These are phyloP conservation scores for Fraxinus velutina DNA, from an alignment of 305 asterid species.

Conservation along the genomic window DNA sequence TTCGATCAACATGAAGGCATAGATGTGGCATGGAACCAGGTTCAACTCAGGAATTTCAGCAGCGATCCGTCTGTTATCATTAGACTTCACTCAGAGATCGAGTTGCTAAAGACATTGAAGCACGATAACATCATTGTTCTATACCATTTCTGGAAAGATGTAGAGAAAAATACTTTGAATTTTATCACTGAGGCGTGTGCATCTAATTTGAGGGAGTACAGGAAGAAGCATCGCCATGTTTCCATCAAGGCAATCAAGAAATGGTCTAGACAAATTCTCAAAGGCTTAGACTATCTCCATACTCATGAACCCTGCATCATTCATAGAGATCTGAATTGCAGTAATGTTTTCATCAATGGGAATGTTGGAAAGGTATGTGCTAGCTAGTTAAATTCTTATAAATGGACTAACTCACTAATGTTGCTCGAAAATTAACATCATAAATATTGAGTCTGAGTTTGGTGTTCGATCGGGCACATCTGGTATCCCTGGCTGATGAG, in stretches of 20 bases:
- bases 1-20: conserved; percentile 54
- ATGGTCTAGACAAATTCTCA: conserved; percentile 48
- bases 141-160: conserved; percentile 43
- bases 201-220: conserved; percentile 42
- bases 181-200: conserved; percentile 51
- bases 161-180: conserved; percentile 35
- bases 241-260: conserved; percentile 45
- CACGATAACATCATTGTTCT: conserved; percentile 36
- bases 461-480: not conserved
- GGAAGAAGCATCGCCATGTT: conserved; percentile 44
- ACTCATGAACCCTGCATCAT: conserved; percentile 45
- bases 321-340: conserved; percentile 50
- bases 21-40: conserved; percentile 56
- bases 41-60: conserved; percentile 33
- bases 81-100: conserved; percentile 38
- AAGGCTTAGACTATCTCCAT: conserved; percentile 44
- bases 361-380: conserved; percentile 42
- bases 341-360: conserved; percentile 53
- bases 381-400: not conserved
- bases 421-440: not conserved
- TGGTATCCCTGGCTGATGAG: not conserved
- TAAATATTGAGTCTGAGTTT: not conserved
- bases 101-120: conserved; percentile 32
- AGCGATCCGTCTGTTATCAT: conserved; percentile 36
- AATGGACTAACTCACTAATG: not conserved